Conservation (phyloP, 257 asterid genomes). For the Cynanchum wilfordii region DNA sequence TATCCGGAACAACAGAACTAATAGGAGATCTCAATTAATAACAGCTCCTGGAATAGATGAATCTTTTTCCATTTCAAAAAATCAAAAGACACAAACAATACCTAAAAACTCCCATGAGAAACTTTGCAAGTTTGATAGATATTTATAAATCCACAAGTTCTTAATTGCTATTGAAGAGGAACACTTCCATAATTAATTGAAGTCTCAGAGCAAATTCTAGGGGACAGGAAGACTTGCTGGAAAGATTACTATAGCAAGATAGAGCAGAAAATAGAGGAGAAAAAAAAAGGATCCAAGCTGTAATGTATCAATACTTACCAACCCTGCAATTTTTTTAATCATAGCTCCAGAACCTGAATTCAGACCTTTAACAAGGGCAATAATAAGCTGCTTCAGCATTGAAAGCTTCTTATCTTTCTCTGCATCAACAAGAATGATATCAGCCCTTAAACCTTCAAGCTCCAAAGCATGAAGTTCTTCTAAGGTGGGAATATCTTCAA, state of each 20-base stretch:
- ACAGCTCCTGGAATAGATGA: not conserved
- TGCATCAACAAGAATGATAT: constrained; percentile 80
- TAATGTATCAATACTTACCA: constrained; percentile 53
- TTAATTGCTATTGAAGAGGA: not conserved
- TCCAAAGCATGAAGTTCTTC: constrained; percentile 85
- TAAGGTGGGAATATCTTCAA: constrained; percentile 73
- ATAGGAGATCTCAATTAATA: not conserved
- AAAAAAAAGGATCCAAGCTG: not conserved
- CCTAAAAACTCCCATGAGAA: not conserved
- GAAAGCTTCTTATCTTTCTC: constrained; percentile 86
- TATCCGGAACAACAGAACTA: not conserved
- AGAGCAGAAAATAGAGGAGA: not conserved
- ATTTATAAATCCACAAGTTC: not conserved
- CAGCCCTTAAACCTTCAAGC: constrained; percentile 74
- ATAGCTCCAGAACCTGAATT: constrained; percentile 69
- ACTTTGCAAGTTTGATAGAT: not conserved
- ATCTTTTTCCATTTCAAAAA: not conserved
- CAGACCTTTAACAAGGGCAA: constrained; percentile 82
- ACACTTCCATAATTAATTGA: not conserved
- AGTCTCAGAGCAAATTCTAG: not conserved
- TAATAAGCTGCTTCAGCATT: constrained; percentile 75
- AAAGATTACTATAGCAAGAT: not conserved
- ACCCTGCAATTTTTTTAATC: constrained; percentile 91
- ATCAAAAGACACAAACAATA: not conserved
- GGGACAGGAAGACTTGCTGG: not conserved